Evolutionary conservation across 768 basidiomycete genomes (phyloP).

Genomic region (Hericium coralloides): DNA sequence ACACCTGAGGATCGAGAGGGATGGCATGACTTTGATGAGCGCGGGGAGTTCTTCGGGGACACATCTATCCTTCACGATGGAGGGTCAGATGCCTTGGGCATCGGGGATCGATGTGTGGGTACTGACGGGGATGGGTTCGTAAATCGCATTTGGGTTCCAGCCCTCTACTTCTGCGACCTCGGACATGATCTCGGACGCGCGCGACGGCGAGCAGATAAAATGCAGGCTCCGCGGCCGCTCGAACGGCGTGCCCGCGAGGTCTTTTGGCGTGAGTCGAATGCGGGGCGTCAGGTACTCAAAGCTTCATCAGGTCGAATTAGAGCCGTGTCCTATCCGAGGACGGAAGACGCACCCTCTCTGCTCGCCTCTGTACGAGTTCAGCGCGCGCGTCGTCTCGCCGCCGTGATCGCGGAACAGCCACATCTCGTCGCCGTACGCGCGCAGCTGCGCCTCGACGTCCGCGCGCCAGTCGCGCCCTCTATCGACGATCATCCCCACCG

Average conservation of each 20-base stretch:
- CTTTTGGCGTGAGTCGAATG: constrained; percentile 60
- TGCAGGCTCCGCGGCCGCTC: constrained; percentile 51
- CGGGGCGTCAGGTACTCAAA: constrained; percentile 74
- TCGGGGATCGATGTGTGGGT: background rate
- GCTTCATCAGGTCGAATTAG: constrained; percentile 28
- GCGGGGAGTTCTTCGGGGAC: constrained; percentile 71
- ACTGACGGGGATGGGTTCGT: constrained; percentile 81
- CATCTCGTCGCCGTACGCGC: constrained; percentile 61
- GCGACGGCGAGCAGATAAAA: constrained; percentile 76
- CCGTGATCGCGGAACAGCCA: constrained; percentile 67
- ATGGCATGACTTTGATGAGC: constrained; percentile 47
- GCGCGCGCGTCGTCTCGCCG: constrained; percentile 56
- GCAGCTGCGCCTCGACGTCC: constrained; percentile 43
- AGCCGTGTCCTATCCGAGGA: too few relatives aligned
- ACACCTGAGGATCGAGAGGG: constrained; percentile 63
- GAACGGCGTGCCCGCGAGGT: constrained; percentile 49
- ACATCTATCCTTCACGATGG: constrained; percentile 54
- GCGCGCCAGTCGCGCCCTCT: constrained; percentile 68
- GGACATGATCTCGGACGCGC: constrained; percentile 57
- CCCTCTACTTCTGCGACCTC: constrained; percentile 43
- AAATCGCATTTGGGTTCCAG: constrained; percentile 66
- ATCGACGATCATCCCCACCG: constrained; percentile 81
- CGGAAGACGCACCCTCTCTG: constrained; percentile 44
- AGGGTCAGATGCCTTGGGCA: background rate
- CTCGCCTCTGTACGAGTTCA: constrained; percentile 72